Conservation (phyloP, 2,329 filamentous ascomycete species). For the Beauveria asiatica region DNA sequence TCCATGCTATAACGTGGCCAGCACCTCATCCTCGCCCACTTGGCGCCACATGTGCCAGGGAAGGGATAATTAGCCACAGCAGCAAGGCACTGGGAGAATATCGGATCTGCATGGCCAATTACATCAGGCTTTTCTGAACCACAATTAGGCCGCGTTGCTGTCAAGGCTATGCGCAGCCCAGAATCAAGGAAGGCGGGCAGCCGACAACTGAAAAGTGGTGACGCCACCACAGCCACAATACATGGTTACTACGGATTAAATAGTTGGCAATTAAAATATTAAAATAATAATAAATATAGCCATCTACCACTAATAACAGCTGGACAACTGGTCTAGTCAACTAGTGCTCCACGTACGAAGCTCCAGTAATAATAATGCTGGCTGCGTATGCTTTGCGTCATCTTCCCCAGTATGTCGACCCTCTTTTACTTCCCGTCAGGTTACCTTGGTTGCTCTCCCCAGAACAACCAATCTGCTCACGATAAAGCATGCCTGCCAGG, state of each 20-base stretch:
- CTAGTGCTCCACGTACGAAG: neutral
- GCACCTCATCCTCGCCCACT: neutral
- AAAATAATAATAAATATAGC: too few relatives aligned
- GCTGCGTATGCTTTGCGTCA: constrained; percentile 11
- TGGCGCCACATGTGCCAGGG: constrained; percentile 3
- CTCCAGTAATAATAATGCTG: neutral
- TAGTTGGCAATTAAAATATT: too few relatives aligned
- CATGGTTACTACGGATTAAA: too few relatives aligned
- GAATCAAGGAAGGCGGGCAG: constrained; percentile 8
- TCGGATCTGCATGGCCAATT: neutral
- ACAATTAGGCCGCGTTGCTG: neutral
- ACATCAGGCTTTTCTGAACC: neutral
- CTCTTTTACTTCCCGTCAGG: neutral
- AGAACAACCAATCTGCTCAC: neutral
- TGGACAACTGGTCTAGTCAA: too few relatives aligned
- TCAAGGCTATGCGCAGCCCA: neutral
- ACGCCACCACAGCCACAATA: constrained; percentile 20
- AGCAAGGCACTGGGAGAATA: neutral
- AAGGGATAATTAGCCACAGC: neutral
- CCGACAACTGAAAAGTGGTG: constrained; percentile 11
- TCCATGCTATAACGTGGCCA: constrained; percentile 5
- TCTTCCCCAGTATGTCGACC: neutral
- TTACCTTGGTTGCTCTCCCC: neutral
- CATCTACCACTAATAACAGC: too few relatives aligned
- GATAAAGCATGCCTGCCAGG: neutral